Percentiles rank a stretch among this genome's conserved stretches.
phyloP scores from a whole-genome alignment of 257 asterid species.

The Nicotiana undulata region DNA sequence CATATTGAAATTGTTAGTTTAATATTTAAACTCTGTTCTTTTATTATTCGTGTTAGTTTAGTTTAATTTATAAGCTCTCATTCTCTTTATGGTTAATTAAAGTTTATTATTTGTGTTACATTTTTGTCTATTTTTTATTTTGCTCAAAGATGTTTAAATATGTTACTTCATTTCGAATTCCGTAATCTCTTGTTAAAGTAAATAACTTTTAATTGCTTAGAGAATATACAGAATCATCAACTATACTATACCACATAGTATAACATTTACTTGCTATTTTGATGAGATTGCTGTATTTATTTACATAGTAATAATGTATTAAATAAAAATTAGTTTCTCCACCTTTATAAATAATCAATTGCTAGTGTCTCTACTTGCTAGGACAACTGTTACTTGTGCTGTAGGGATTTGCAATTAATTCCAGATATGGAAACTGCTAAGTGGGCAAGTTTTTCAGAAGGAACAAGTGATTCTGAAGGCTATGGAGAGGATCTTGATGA shows the following conservation, averaged over 20 bases:
- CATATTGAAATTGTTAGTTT: neutral
- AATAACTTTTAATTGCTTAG: neutral
- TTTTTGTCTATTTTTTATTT: neutral
- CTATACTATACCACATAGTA: neutral
- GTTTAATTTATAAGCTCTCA: neutral
- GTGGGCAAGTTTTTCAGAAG: conserved; percentile 23
- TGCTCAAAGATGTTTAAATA: neutral
- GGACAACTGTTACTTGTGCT: neutral
- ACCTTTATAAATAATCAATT: neutral
- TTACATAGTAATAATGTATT: neutral
- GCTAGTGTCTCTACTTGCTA: neutral
- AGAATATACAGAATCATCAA: neutral
- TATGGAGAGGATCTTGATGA: conserved; percentile 32
- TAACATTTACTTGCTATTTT: neutral
- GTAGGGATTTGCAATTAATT: neutral
- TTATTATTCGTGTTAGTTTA: neutral
- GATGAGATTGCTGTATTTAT: neutral
- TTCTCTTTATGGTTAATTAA: neutral
- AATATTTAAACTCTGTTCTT: neutral
- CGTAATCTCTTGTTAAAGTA: neutral
- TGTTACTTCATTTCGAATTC: neutral
- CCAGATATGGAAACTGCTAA: conserved; percentile 33
- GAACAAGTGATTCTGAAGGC: conserved; percentile 39
- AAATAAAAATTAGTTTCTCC: neutral
- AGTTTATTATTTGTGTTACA: neutral